A percentile compares a stretch with the other conserved stretches of the same genome.
These are phyloP conservation scores for Fusarium cyanostomum DNA, from an alignment of 2,329 filamentous ascomycete species.

Conservation along the genomic window DNA sequence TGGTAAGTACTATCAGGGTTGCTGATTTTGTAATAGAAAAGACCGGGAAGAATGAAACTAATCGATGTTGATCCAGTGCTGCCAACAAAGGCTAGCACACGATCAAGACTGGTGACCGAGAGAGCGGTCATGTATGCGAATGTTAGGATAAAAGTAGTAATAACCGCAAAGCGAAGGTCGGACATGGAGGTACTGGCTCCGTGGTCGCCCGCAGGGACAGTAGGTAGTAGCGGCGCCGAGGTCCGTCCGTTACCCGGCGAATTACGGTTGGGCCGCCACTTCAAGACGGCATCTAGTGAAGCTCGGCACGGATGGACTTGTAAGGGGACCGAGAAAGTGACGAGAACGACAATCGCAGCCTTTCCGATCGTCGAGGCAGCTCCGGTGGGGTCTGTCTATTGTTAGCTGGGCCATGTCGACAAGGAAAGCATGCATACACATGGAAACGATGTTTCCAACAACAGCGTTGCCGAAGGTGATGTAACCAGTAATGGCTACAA, in stretches of 20 bases:
- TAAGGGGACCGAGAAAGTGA: conserved; percentile 95
- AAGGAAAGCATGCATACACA: conserved; percentile 70
- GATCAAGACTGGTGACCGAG: conserved; percentile 88
- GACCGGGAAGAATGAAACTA: conserved; percentile 92
- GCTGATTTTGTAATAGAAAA: conserved; percentile 99
- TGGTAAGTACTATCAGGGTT: conserved; percentile 87
- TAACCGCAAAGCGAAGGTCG: conserved; percentile 86
- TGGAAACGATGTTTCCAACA: conserved; percentile 90
- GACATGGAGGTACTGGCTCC: conserved; percentile 73
- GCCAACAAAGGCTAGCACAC: conserved; percentile 93
- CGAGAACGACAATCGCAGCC: conserved; percentile 92
- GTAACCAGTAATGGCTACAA: conserved; percentile 95
- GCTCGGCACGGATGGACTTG: conserved; percentile 96
- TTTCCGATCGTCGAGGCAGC: conserved; percentile 91
- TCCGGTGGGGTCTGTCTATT: conserved; percentile 49
- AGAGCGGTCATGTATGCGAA: conserved; percentile 88
- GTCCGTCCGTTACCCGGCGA: conserved; percentile 51
- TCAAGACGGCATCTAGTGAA: conserved; percentile 92
- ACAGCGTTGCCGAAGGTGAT: conserved; percentile 93
- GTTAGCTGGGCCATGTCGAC: conserved; percentile 29
- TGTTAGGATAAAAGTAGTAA: conserved; percentile 87
- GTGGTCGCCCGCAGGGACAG: conserved; percentile 56
- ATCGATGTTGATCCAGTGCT: conserved; percentile 95
- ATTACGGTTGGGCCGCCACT: conserved; percentile 77
- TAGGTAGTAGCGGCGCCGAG: conserved; percentile 55